Evolutionary conservation across 2,329 filamentous ascomycete genomes (phyloP).

Genomic region (Eutypella sp.): DNA sequence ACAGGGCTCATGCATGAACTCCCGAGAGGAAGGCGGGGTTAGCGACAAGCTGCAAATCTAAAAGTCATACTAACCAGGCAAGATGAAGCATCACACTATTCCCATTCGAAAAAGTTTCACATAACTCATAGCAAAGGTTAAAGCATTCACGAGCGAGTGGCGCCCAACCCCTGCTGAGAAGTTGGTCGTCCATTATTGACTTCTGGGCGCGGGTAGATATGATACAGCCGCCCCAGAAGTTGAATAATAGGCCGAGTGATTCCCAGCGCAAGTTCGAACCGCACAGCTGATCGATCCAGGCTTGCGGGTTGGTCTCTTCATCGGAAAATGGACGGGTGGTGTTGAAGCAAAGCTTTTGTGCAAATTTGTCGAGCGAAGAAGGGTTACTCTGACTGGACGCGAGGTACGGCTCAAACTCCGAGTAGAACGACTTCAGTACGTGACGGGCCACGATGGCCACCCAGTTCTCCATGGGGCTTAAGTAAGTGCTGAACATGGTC

Average conservation of each 20-base stretch:
- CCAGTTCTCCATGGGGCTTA: slow-evolving; percentile 28
- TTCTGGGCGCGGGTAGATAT: neutral
- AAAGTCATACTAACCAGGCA: neutral
- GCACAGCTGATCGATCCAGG: slow-evolving; percentile 36
- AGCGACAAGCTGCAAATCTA: too few relatives aligned
- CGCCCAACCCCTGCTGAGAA: slow-evolving; percentile 7
- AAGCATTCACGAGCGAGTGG: slow-evolving; percentile 15
- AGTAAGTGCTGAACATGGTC: slow-evolving; percentile 13
- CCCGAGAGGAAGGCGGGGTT: too few relatives aligned
- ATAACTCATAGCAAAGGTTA: slow-evolving; percentile 19
- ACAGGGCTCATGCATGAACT: too few relatives aligned
- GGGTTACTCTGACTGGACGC: slow-evolving; percentile 16
- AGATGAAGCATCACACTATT: slow-evolving; percentile 20
- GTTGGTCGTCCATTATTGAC: slow-evolving; percentile 6
- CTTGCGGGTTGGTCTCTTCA: slow-evolving; percentile 26
- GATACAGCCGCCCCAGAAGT: slow-evolving; percentile 17
- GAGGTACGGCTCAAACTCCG: slow-evolving; percentile 26
- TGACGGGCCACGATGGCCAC: slow-evolving; percentile 20
- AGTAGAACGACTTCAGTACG: slow-evolving; percentile 28
- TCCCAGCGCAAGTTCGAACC: slow-evolving; percentile 39
- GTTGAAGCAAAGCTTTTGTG: slow-evolving; percentile 31
- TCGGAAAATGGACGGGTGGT: slow-evolving; percentile 32
- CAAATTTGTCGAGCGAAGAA: slow-evolving; percentile 31
- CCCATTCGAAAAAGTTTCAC: slow-evolving; percentile 21
- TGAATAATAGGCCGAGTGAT: slow-evolving; percentile 34